Conservation (phyloP, 352 stramenopile genomes). For the Blastocystis sp. region DNA sequence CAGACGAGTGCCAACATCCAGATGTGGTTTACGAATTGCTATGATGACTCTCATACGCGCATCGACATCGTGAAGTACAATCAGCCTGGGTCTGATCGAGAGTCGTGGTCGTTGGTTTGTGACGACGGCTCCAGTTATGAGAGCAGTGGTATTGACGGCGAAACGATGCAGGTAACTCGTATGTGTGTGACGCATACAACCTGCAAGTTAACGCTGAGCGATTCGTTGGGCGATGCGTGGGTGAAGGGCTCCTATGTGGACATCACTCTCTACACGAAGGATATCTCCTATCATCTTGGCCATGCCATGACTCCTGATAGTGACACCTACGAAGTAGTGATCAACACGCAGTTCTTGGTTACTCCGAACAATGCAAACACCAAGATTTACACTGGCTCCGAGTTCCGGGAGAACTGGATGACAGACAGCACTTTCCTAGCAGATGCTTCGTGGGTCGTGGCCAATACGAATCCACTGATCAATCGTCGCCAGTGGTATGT, state of each 20-base stretch:
- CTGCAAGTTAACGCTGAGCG: neutral
- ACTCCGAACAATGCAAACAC: neutral
- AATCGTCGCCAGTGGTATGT: slow-evolving; percentile 37
- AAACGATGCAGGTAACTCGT: neutral
- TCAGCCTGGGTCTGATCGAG: slow-evolving; percentile 3
- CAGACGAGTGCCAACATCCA: neutral
- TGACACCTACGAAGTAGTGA: neutral
- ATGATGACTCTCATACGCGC: neutral
- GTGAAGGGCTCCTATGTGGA: neutral
- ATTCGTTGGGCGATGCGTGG: slow-evolving; percentile 47
- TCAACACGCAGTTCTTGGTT: slow-evolving; percentile 47
- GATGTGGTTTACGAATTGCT: neutral
- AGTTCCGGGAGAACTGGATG: slow-evolving; percentile 19
- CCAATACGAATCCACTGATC: neutral
- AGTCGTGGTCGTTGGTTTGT: slow-evolving; percentile 33
- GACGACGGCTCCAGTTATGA: neutral
- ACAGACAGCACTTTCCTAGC: neutral
- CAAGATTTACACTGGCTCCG: slow-evolving; percentile 25
- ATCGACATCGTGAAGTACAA: slow-evolving; percentile 46
- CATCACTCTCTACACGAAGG: neutral
- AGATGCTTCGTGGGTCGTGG: neutral
- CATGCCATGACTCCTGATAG: slow-evolving; percentile 22
- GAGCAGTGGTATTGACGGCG: slow-evolving; percentile 5
- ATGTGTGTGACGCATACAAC: neutral
- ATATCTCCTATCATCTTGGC: neutral